A percentile compares a stretch with the other conserved stretches of the same genome.
phyloP scores from a whole-genome alignment of 129 eudicot genomes.

The Centella asiatica region DNA sequence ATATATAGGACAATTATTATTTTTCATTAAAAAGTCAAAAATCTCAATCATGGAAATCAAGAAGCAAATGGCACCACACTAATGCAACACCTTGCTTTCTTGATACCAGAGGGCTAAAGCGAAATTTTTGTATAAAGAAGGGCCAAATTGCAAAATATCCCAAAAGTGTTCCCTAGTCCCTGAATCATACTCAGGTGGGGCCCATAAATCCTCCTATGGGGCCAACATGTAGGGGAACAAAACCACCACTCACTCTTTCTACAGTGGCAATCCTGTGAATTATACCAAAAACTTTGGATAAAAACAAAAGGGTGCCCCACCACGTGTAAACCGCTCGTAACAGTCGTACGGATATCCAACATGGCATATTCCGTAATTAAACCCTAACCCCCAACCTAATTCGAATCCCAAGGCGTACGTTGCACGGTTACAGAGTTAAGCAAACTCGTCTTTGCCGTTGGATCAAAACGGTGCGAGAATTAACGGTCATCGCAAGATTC shows the following conservation, averaged over 20 bases:
- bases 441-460: neutral
- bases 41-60: too few species aligned
- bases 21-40: too few species aligned
- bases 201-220: too few species aligned
- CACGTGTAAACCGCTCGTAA: neutral
- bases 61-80: too few species aligned
- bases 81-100: too few species aligned
- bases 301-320: neutral
- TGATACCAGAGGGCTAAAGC: too few species aligned
- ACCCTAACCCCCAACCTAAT: neutral
- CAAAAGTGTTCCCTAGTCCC: too few species aligned
- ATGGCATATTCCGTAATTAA: conserved; percentile 11
- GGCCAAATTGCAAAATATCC: too few species aligned
- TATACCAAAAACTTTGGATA: neutral
- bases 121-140: too few species aligned
- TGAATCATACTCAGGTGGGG: too few species aligned
- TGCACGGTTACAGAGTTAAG: neutral
- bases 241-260: neutral
- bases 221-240: too few species aligned
- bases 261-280: neutral
- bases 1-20: too few species aligned
- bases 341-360: neutral
- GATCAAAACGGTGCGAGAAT: neutral
- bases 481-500: neutral
- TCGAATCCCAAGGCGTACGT: neutral